Percentiles rank a stretch among this genome's conserved stretches.
phyloP scores from a whole-genome alignment of 441 rosid species.

The Eruca vesicaria region DNA sequence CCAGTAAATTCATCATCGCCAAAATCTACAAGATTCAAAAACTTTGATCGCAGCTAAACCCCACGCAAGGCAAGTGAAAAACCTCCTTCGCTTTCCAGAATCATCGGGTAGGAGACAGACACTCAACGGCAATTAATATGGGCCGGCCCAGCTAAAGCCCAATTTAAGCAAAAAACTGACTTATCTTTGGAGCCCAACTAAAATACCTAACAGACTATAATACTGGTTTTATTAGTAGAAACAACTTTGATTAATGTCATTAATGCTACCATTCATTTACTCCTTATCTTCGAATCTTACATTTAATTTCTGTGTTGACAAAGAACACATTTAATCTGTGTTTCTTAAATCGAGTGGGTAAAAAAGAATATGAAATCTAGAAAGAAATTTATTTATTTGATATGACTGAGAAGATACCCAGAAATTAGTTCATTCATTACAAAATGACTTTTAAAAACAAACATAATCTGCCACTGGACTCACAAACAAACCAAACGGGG shows the following conservation, averaged over 20 bases:
- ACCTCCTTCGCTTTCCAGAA: constrained; percentile 5
- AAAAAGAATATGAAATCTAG: neutral
- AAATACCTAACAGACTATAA: too few species aligned
- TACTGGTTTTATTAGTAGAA: too few species aligned
- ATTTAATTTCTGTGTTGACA: too few species aligned
- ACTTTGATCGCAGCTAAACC: neutral
- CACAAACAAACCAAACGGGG: neutral
- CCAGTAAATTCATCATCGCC: constrained; percentile 13
- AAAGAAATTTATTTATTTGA: neutral
- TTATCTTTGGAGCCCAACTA: neutral
- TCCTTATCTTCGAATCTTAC: neutral
- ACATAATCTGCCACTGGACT: neutral
- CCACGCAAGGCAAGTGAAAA: neutral
- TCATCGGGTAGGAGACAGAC: neutral
- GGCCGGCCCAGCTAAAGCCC: neutral
- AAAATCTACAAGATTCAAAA: neutral
- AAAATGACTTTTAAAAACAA: neutral
- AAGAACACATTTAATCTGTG: too few species aligned
- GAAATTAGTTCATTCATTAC: constrained; percentile 13
- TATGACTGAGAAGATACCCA: neutral
- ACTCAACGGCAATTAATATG: neutral
- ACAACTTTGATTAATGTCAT: too few species aligned
- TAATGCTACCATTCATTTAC: too few species aligned
- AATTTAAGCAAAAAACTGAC: neutral
- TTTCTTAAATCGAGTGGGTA: too few species aligned